A percentile compares a stretch with the other conserved stretches of the same genome.
These are phyloP conservation scores for Pseudopithomyces chartarum DNA, from an alignment of 2,329 filamentous ascomycete genomes.

Conservation along the genomic window DNA sequence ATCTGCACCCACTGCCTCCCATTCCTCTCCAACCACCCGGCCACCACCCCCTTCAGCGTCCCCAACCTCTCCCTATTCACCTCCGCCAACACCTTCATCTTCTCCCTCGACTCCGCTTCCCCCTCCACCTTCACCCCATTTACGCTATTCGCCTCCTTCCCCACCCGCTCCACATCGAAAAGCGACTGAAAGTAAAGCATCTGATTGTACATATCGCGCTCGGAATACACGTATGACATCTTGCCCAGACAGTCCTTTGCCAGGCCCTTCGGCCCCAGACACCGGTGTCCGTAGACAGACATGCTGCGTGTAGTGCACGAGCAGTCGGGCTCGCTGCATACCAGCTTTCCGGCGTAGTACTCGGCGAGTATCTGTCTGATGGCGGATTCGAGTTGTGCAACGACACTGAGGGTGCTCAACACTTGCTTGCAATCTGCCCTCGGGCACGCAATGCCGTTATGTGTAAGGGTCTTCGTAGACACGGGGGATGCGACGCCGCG, in stretches of 20 bases:
- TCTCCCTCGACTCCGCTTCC: slow-evolving; percentile 58
- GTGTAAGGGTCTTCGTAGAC: slow-evolving; percentile 58
- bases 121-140: slow-evolving; percentile 61
- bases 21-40: slow-evolving; percentile 85
- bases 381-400: slow-evolving; percentile 85
- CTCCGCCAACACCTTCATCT: slow-evolving; percentile 70
- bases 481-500: slow-evolving; percentile 66
- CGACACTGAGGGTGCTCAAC: slow-evolving; percentile 73
- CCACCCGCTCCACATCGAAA: slow-evolving; percentile 88
- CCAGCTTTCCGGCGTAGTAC: slow-evolving; percentile 92
- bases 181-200: slow-evolving; percentile 82
- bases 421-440: slow-evolving; percentile 64
- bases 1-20: slow-evolving; percentile 92
- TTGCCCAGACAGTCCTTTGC: slow-evolving; percentile 82
- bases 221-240: slow-evolving; percentile 86
- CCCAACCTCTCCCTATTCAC: slow-evolving; percentile 81
- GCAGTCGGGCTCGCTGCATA: slow-evolving; percentile 88
- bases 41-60: slow-evolving; percentile 76
- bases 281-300: slow-evolving; percentile 88
- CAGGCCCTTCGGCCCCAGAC: slow-evolving; percentile 83
- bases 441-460: slow-evolving; percentile 76
- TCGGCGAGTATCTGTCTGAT: slow-evolving; percentile 76
- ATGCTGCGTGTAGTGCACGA: slow-evolving; percentile 87
- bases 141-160: slow-evolving; percentile 49
- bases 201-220: slow-evolving; percentile 94